Evolutionary conservation across 257 asterid species (phyloP), one percentile per base, ranked within the genome.

Genomic region (Solanum tacnaense): DNA sequence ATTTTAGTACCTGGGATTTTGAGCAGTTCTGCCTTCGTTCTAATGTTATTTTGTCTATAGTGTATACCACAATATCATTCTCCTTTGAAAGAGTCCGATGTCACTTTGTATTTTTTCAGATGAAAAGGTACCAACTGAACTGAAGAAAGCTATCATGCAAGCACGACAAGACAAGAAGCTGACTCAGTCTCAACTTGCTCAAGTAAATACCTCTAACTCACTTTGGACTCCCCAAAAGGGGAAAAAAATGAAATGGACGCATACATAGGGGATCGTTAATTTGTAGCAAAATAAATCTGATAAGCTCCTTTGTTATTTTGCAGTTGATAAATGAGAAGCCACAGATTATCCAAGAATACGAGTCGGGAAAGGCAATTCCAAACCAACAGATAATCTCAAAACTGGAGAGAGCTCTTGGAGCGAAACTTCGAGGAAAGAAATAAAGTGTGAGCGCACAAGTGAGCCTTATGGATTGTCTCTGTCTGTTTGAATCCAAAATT

Each of bases 121-220:
- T 89, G 94, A 96, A 84, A 95, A 94, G 93, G 99, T 97, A 36
- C 98, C 99, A 7, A 90, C 92, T 39, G 99, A 97, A 90, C 83
- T 97, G 88, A 97, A 94, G 89, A 97, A 90, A 91, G 96, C 98
- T 4, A 95, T 97, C 87, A 94, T 94, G 98, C 96, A 94, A 76
- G 99, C 91, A 74, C 95, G 99, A 49, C 92, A 87, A 93, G 98
- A 95, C 8, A 97, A 97, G 93, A 96, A 97, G 86, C 91, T 97
- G 52, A 97, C 96, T 6, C 99, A 97, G 88, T 91, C 99, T 88
- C 98, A 97, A 88, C 98, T 97, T 87, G 98, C 97, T 88, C 95
- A 96, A 94, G 99, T 96, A 75, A 84, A 87, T 89, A 56, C 84
- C 32, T 81, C 18, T 32, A 1, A 5, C 18, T 13, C 13, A 44